Base-by-base conservation (phyloP, 345 rosid species). In the Ceriops tagal region DNA sequence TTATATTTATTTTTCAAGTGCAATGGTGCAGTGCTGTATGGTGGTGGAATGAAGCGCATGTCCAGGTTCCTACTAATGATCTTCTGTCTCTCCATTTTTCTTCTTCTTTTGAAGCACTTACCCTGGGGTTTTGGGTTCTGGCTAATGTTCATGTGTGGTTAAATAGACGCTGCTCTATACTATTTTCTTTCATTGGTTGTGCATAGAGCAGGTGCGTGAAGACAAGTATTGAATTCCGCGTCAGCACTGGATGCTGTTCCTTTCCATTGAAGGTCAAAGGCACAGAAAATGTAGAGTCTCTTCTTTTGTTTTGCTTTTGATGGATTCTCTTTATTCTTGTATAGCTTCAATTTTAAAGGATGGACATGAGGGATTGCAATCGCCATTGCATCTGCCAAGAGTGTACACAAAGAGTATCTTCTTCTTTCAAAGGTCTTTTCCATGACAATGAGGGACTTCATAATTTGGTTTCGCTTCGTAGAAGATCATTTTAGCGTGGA, bases 31-130 rank as follows among this genome's bases (percentile, higher is more conserved):
- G 46, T 30, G 56, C 10, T 20, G 22, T 27, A 52, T 6, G 4
- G 11, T 43, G 49, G 68, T 64, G 74, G 74, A 71, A 71, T 71
- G 74, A 71, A 56, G 74, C 74, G 6, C 64, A 37, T 62, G 64
- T 71, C 63, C 69, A 71, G 63, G 74, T 69, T 63, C 56, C 30
- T 53, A 5, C 49, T 4, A 43, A 43, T 43, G 19, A 43, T 43
- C 5, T 43, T 43, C 49, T 43, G 49, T 43, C 19, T 3, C 8
- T 13, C 49, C 18, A 11, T 43, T 63, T 30, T 18, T 46, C 16
- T 27, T 63, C 43, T 62, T 56, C 39, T 30, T 58, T 55, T 56
- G 68, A 63, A 62, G 62, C 63, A 39, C 7, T n/a, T 71, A 56
- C 57, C 47, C n/a, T 27, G 18, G 49, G 66, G 15, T 55, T 49